Conservation (phyloP, 192 early-diverging fungal genomes). For the Coemansia sp. region DNA sequence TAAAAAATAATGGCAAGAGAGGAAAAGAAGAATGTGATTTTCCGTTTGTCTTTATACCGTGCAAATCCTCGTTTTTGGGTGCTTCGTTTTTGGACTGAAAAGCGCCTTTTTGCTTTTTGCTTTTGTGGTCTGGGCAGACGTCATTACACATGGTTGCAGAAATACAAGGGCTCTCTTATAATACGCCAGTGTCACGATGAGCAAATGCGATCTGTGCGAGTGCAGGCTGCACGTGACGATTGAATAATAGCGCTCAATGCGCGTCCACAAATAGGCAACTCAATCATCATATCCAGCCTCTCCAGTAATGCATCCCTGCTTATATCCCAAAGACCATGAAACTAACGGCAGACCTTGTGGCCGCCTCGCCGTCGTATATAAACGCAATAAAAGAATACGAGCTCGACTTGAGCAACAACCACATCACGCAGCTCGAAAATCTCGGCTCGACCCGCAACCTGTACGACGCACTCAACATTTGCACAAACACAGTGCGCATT, state of each 20-base stretch:
- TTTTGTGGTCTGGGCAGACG: too few species aligned
- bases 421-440: conserved; percentile 92
- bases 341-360: conserved; percentile 72
- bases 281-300: too few species aligned
- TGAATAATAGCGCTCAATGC: too few species aligned
- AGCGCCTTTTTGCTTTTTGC: neutral
- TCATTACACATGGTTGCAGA: too few species aligned
- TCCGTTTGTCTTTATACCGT: neutral
- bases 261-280: too few species aligned
- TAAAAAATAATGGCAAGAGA: conserved; percentile 7
- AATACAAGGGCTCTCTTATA: too few species aligned
- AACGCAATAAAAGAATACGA: conserved; percentile 90
- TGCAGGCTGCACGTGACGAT: too few species aligned
- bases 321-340: conserved; percentile 56
- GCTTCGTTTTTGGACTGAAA: neutral
- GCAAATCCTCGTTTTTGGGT: neutral
- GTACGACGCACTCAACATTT: conserved; percentile 91
- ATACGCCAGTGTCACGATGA: too few species aligned
- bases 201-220: too few species aligned
- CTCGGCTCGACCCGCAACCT: conserved; percentile 91
- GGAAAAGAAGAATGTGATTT: conserved; percentile 7
- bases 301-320: neutral
- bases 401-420: conserved; percentile 83
- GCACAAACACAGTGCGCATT: conserved; percentile 84
- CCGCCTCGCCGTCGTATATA: conserved; percentile 65